Base-by-base conservation (phyloP, 352 stramenopile species). In the Phytophthora cajani region DNA sequence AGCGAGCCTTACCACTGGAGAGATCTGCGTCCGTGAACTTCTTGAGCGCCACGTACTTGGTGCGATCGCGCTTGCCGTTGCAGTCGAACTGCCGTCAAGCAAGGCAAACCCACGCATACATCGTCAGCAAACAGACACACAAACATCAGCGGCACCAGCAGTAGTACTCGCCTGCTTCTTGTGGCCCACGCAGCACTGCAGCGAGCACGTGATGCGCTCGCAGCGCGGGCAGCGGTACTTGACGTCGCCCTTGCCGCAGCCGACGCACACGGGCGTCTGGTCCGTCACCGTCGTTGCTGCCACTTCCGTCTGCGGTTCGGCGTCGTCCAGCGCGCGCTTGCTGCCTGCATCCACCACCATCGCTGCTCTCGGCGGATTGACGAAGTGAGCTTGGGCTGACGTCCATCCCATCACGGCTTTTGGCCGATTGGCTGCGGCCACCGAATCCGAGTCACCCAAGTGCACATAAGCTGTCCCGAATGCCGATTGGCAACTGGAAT, bases 211-310 rank as follows among this genome's bases (percentile, higher is more conserved):
- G 74, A 93, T 82, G 63, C 87, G 83, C 67, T 96, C 88, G 62
- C 88, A 96, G 58, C 85, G 78, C 40, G 88, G 88, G 80, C 88
- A 96, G 53, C 88, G 87, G 67, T 96, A 96, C 77, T 96, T 96
- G 75, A 94, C 83, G 52, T 85, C 70, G 19, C 21, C 67, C 11
- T 66, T 72, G 32, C 67, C 69, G 55, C 88, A 96, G 10, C 69
- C 71, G 51, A 62, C 67, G 72, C 88, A 96, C n/a, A 46, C 56
- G 3, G 77, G 46, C 21, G 16, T 54, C 47, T 42, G 38, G 2
- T 66, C 54, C 1, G 49, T 5, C 14, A 47, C 27, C 14, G 64
- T 58, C 12, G 57, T 11, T 47, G 27, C n/a, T 59, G 65, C 49
- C n/a, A 23, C 44, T 55, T 70, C 51, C 27, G 38, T 33, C 49